Evolutionary conservation across 495 filamentous ascomycete genomes (phyloP).

Genomic region (Chlorociboria aeruginascens): DNA sequence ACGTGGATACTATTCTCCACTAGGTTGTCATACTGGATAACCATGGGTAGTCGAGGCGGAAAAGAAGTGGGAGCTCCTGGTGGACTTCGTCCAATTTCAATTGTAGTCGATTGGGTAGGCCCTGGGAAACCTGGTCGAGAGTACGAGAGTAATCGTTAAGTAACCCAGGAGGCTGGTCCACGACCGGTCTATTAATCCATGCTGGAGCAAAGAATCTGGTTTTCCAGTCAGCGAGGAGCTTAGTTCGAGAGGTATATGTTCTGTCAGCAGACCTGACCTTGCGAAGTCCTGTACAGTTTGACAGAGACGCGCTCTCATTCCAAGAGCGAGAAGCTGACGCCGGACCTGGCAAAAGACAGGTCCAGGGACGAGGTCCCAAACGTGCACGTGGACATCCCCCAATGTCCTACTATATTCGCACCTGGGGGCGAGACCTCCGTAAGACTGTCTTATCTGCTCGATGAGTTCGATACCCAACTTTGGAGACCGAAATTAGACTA

Average conservation of each 20-base stretch:
- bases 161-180: conserved; percentile 11
- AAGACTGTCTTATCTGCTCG: no score
- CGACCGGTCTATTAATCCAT: conserved; percentile 13
- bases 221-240: conserved; percentile 1
- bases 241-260: conserved; percentile 2
- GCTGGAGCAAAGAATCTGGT: conserved; percentile 19
- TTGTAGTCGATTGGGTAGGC: conserved; percentile 4
- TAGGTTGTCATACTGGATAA: conserved; percentile 6
- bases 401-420: conserved; percentile 4
- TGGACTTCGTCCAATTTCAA: conserved; percentile 2
- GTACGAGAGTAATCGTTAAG: conserved; percentile 9
- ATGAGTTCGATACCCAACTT: no score
- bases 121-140: conserved; percentile 5
- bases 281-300: conserved; percentile 18
- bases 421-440: conserved; percentile 3
- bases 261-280: conserved; percentile 17
- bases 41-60: conserved; percentile 5
- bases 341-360: conserved; percentile 5
- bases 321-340: conserved; percentile 3
- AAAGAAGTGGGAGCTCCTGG: conserved; percentile 6
- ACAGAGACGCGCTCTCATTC: conserved; percentile 5
- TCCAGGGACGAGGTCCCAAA: conserved; percentile 4
- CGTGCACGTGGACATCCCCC: conserved; percentile 2
- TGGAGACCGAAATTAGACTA: no score
- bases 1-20: conserved; percentile 7